Evolutionary conservation across 495 filamentous ascomycete genomes (phyloP).

Genomic region (Schizothecium vesticola): DNA sequence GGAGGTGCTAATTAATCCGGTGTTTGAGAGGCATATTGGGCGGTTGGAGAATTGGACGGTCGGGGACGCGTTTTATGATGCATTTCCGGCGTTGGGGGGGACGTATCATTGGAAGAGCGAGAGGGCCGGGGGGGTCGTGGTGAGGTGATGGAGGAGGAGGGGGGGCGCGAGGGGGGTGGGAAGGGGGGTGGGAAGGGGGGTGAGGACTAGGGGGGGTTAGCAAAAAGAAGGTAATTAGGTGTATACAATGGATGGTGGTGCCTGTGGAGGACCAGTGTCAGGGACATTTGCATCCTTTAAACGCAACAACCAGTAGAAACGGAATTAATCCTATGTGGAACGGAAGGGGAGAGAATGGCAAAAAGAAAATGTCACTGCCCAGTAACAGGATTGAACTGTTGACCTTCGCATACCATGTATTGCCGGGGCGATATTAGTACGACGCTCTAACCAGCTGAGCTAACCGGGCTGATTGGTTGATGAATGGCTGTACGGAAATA

Average conservation of each 20-base stretch:
- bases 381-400: neutral
- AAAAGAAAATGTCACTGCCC: neutral
- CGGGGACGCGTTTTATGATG: conserved; percentile 59
- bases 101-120: conserved; percentile 36
- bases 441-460: neutral
- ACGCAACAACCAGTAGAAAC: neutral
- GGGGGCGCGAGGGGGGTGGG: neutral
- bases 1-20: conserved; percentile 69
- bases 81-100: conserved; percentile 57
- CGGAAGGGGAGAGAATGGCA: neutral
- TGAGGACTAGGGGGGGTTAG: too few species aligned
- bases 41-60: conserved; percentile 70
- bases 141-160: neutral
- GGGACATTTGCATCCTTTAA: too few species aligned
- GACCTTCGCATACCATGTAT: neutral
- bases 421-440: neutral
- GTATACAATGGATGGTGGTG: too few species aligned
- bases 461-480: neutral
- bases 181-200: neutral
- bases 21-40: conserved; percentile 68
- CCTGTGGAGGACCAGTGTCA: too few species aligned
- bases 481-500: neutral
- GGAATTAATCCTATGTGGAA: neutral
- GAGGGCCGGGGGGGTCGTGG: conserved; percentile 6
- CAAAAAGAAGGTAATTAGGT: neutral